Evolutionary conservation across 768 basidiomycete genomes (phyloP), one percentile per base, ranked within the genome.

Genomic region (Tulasnella sp.): DNA sequence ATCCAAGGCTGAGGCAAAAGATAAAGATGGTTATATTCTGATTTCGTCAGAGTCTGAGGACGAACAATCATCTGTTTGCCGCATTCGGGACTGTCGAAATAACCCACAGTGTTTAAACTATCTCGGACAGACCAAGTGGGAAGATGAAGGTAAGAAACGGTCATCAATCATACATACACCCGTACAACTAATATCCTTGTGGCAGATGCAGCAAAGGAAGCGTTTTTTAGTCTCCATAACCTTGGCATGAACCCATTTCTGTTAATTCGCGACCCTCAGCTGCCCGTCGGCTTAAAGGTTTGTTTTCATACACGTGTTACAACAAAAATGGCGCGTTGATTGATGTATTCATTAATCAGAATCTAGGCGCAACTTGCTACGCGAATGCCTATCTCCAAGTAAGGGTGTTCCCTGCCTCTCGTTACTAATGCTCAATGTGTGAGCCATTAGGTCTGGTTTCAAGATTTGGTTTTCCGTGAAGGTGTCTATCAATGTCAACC

Each of bases 361-460:
- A 98, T 63, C 76, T 98, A 16, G 93, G 93, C 3, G 92, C 92
- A 15, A 96, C 93, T 3, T 98, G 93, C 63, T 98, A 96, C 58
- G 91, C 88, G 54, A 95, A 95, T 64, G 89, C 89, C 16, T 95
- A 85, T 56, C 72, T 98, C 39, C 92, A 98, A 69, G 88, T 83
- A 58, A 32, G 61, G 29, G 40, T 16, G 48, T 25, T 32, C 10
- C 24, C 34, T 8, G 37, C n/a, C 33, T 32, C 33, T 28, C 9
- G 20, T 4, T 49, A 37, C 25, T 42, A 22, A 7, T 43, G 20
- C 45, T 32, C 29, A 25, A 34, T 32, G 22, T 22, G 28, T 27
- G 27, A 39, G 40, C n/a, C 41, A 20, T 28, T 22, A 92, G 87
- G 83, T 93, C 10, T 96, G 93, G 93, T 95, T 78, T 64, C 81